phyloP scores from a whole-genome alignment of 2,329 filamentous ascomycete genomes.

The Diaporthe citrichinensis region DNA sequence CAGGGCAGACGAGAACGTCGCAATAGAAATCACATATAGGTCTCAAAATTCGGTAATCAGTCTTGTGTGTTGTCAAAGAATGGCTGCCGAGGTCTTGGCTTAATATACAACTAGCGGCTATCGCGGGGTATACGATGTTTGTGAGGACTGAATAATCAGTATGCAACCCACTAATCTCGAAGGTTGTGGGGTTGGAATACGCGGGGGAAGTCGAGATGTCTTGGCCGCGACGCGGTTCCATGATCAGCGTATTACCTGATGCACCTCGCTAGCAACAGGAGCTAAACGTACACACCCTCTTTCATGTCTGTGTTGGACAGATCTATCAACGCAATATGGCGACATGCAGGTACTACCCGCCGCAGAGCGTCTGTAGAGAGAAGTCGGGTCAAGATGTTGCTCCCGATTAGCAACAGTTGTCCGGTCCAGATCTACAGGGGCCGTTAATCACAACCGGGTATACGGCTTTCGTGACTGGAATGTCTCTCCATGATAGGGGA shows the following conservation, averaged over 20 bases:
- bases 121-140: constrained; percentile 8
- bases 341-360: constrained; percentile 14
- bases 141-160: constrained; percentile 15
- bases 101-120: not conserved
- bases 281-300: constrained; percentile 4
- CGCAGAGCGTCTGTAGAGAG: not conserved
- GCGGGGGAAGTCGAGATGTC: constrained; percentile 7
- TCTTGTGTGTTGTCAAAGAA: not conserved
- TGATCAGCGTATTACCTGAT: not conserved
- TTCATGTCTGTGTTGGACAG: constrained; percentile 6
- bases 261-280: not conserved
- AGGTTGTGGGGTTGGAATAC: not conserved
- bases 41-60: not conserved
- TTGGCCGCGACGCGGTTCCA: constrained; percentile 1
- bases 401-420: not conserved
- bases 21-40: constrained; percentile 1
- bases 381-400: not conserved
- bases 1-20: not conserved
- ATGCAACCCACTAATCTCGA: not conserved
- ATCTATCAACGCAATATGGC: constrained; percentile 11
- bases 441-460: not conserved
- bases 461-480: not conserved
- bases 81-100: constrained; percentile 13
- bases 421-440: not conserved
- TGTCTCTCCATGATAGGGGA: not conserved